These are phyloP conservation scores for Candida incommunis DNA, from an alignment of 805 yeast species.

Conservation along the genomic window DNA sequence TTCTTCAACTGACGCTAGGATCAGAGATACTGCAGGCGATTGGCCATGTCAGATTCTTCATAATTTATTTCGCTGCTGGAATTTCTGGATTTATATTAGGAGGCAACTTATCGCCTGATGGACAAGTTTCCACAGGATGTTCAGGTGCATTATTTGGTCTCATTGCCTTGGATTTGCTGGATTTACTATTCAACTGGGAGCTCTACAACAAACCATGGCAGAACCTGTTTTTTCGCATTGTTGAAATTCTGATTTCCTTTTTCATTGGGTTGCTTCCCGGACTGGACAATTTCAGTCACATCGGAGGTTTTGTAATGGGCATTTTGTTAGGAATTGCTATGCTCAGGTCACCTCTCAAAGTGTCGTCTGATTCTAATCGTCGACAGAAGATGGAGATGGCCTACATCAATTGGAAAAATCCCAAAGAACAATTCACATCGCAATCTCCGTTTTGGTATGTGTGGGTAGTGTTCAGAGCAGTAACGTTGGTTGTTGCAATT, in stretches of 20 bases:
- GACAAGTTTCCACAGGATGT: constrained; percentile 55
- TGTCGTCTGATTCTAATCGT: constrained; percentile 7
- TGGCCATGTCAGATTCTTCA: constrained; percentile 38
- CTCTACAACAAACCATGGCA: constrained; percentile 32
- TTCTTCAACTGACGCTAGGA: constrained; percentile 50
- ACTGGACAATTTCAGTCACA: constrained; percentile 58
- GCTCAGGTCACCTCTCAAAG: constrained; percentile 37
- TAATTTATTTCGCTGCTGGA: constrained; percentile 48
- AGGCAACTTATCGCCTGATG: constrained; percentile 53
- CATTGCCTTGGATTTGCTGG: constrained; percentile 44
- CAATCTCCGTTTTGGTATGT: constrained; percentile 25
- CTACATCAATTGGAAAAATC: constrained; percentile 12
- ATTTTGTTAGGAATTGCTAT: constrained; percentile 33
- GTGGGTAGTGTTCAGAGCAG: constrained; percentile 40
- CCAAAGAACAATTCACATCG: constrained; percentile 10
- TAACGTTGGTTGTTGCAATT: constrained; percentile 30
- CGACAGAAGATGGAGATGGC: constrained; percentile 10
- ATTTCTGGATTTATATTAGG: constrained; percentile 56
- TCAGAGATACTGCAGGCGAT: constrained; percentile 40
- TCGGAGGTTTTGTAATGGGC: constrained; percentile 63
- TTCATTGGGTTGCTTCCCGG: constrained; percentile 61
- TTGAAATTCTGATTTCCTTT: constrained; percentile 43
- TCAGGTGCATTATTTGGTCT: constrained; percentile 61
- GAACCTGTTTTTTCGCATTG: constrained; percentile 32
- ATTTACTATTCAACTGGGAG: constrained; percentile 37